Conservation (phyloP, 768 basidiomycete species). For the Lactarius pseudohatsudake region DNA sequence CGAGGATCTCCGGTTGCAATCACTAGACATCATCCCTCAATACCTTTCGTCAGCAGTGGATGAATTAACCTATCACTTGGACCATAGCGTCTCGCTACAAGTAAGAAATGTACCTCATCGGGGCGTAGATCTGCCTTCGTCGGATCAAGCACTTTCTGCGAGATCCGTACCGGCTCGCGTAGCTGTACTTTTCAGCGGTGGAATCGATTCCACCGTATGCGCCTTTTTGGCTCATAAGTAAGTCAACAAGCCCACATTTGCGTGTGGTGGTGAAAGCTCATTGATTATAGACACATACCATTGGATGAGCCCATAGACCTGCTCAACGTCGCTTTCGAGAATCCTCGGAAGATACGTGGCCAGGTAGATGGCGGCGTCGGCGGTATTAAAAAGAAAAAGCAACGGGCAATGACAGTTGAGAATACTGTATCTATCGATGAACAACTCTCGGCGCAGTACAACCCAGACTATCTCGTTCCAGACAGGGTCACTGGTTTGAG, state of each 20-base stretch:
- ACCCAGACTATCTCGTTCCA: conserved; percentile 70
- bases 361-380: conserved; percentile 48
- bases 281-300: conserved; percentile 60
- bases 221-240: conserved; percentile 79
- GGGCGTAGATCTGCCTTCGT: conserved; percentile 36
- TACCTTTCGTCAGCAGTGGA: conserved; percentile 47
- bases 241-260: conserved; percentile 28
- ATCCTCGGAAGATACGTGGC: conserved; percentile 72
- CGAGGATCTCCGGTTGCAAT: conserved; percentile 38
- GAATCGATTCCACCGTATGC: conserved; percentile 87
- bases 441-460: conserved; percentile 10
- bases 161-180: conserved; percentile 44
- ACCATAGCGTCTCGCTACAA: conserved; percentile 63
- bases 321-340: conserved; percentile 93
- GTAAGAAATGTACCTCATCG: conserved; percentile 64
- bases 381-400: conserved; percentile 46
- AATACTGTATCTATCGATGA: neutral
- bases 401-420: conserved; percentile 35
- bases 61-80: conserved; percentile 53
- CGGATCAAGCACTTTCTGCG: neutral
- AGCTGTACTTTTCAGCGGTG: conserved; percentile 92
- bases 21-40: conserved; percentile 45
- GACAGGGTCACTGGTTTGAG: conserved; percentile 81
- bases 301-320: conserved; percentile 83
- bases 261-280: conserved; percentile 4